phyloP scores from a whole-genome alignment of 768 basidiomycete genomes.

The Boletus reticulatus region DNA sequence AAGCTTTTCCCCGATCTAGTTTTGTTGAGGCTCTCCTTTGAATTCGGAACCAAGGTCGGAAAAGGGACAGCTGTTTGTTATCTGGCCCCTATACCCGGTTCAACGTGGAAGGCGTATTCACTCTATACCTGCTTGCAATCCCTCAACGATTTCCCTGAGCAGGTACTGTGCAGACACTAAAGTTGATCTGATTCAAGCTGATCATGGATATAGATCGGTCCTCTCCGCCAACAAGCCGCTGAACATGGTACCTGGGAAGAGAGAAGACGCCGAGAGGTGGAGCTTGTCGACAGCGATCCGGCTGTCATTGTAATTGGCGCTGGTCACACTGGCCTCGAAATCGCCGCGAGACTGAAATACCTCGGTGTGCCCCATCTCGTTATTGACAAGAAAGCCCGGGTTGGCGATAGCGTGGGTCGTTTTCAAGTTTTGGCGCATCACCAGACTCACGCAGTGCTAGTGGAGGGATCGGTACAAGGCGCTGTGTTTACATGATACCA shows the following conservation, averaged over 20 bases:
- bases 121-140: conserved; percentile 61
- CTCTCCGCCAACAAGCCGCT: not conserved
- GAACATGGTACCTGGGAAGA: conserved; percentile 44
- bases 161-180: conserved; percentile 18
- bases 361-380: conserved; percentile 54
- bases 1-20: conserved; percentile 51
- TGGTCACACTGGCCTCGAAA: conserved; percentile 64
- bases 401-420: conserved; percentile 44
- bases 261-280: conserved; percentile 18
- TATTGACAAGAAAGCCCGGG: conserved; percentile 50
- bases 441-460: conserved; percentile 11
- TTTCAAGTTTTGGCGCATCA: not conserved
- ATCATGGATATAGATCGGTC: not conserved
- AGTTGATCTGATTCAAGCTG: not conserved
- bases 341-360: conserved; percentile 62
- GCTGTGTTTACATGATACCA: conserved; percentile 52
- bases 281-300: conserved; percentile 49
- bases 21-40: conserved; percentile 56
- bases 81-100: conserved; percentile 44
- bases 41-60: conserved; percentile 50
- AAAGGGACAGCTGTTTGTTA: conserved; percentile 52
- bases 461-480: conserved; percentile 62
- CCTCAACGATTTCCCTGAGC: conserved; percentile 55
- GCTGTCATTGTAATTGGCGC: conserved; percentile 62
- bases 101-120: conserved; percentile 57